Percentiles rank a stretch among this genome's conserved stretches.
These are phyloP conservation scores for Nakaseomyces sp. DNA, from an alignment of 1,139 yeast species.

Conservation along the genomic window DNA sequence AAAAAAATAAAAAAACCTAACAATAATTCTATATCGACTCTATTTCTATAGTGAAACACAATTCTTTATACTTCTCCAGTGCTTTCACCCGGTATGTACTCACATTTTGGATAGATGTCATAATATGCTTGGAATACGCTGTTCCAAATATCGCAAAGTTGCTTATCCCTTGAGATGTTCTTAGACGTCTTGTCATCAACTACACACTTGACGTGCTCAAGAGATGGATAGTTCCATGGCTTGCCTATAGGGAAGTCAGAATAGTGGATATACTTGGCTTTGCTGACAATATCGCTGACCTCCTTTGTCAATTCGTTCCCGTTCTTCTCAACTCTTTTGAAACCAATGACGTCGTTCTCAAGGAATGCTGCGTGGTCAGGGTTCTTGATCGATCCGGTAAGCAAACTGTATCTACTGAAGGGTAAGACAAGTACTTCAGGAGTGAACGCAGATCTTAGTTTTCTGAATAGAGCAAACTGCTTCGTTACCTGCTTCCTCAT, in stretches of 20 bases:
- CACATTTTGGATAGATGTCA: neutral
- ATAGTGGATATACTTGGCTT: constrained; percentile 28
- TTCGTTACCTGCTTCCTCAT: constrained; percentile 22
- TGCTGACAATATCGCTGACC: constrained; percentile 10
- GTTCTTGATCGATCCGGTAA: constrained; percentile 25
- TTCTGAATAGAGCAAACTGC: constrained; percentile 26
- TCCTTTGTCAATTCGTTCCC: constrained; percentile 12
- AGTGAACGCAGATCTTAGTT: constrained; percentile 18
- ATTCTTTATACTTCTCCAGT: neutral
- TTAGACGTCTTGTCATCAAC: constrained; percentile 8
- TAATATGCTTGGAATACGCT: constrained; percentile 8
- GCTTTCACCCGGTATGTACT: neutral
- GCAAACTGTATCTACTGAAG: constrained; percentile 26
- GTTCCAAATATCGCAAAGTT: constrained; percentile 19
- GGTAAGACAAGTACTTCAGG: constrained; percentile 28
- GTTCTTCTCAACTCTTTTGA: constrained; percentile 15
- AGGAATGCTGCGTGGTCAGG: constrained; percentile 17
- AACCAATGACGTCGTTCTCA: constrained; percentile 24
- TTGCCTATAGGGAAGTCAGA: constrained; percentile 28
- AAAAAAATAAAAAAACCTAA: no score
- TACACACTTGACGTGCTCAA: constrained; percentile 20
- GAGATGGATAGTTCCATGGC: constrained; percentile 26
- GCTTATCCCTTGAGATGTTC: constrained; percentile 7
- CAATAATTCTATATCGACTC: no score
- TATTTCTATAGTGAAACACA: no score